Conservation (phyloP, 306 rosid species). For the Neltuma alba region DNA sequence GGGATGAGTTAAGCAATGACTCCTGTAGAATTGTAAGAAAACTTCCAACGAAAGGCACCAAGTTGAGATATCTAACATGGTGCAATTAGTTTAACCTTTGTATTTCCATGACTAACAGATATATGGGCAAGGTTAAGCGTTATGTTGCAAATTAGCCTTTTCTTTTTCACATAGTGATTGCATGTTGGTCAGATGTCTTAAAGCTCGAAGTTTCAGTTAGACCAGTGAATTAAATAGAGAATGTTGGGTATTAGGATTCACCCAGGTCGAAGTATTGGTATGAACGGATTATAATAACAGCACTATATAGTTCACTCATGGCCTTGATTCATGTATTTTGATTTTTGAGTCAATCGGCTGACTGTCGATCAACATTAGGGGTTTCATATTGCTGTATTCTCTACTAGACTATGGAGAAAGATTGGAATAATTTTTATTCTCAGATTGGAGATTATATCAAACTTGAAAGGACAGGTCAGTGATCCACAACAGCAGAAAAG, state of each 20-base stretch:
- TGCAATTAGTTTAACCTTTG: conserved; percentile 12
- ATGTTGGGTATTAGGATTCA: conserved; percentile 5
- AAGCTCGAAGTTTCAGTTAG: not conserved
- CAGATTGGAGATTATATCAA: not conserved
- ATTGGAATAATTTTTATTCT: not conserved
- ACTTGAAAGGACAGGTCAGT: not conserved
- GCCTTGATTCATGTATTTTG: not conserved
- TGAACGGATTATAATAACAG: not conserved
- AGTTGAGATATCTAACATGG: conserved; percentile 18
- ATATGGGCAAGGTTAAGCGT: conserved; percentile 13
- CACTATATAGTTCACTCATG: not conserved
- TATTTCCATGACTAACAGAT: not conserved
- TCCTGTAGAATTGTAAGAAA: conserved; percentile 26
- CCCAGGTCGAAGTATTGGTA: not conserved
- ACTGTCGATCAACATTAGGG: not conserved
- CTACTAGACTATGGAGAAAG: not conserved
- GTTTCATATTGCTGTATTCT: not conserved
- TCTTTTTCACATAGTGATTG: not conserved
- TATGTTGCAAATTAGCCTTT: conserved; percentile 12
- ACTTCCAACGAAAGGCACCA: conserved; percentile 20
- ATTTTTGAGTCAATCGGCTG: not conserved
- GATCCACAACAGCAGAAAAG: not conserved
- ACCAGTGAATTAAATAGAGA: conserved; percentile 2
- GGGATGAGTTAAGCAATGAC: conserved; percentile 27
- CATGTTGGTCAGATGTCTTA: conserved; percentile 7